Percentiles rank a stretch among this genome's conserved stretches.
Evolutionary conservation across 208 protist genomes (phyloP).

Genomic region (Leishmania arabica): DNA sequence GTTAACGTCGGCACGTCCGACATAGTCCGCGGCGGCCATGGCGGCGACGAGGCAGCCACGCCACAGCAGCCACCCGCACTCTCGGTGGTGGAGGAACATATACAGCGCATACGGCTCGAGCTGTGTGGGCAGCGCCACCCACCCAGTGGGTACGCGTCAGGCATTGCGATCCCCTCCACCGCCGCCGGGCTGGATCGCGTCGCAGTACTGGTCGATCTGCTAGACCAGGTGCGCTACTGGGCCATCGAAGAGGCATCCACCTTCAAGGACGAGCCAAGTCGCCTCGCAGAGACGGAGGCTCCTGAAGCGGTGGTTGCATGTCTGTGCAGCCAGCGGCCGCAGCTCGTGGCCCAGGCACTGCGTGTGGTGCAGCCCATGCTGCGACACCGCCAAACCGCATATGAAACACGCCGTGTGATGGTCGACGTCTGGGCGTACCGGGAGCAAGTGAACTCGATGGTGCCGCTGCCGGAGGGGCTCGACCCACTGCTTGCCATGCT

Average conservation of each 20-base stretch:
- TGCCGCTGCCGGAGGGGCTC: not conserved
- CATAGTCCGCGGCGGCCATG: not conserved
- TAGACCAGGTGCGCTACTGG: constrained; percentile 77
- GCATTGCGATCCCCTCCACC: constrained; percentile 20
- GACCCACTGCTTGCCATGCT: constrained; percentile 16
- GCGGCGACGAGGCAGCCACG: not conserved
- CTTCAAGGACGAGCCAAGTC: constrained; percentile 52
- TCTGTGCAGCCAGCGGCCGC: constrained; percentile 43
- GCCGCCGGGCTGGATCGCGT: constrained; percentile 43
- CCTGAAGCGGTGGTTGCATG: constrained; percentile 56
- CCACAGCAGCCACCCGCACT: constrained; percentile 17
- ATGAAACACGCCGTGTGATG: constrained; percentile 46
- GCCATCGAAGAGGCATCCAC: constrained; percentile 65
- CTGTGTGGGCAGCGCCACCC: constrained; percentile 22
- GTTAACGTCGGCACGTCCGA: constrained; percentile 49
- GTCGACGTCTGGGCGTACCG: constrained; percentile 2
- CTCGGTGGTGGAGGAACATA: constrained; percentile 25
- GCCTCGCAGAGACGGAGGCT: constrained; percentile 55
- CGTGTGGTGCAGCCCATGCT: constrained; percentile 46
- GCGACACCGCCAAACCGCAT: constrained; percentile 50
- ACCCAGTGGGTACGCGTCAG: constrained; percentile 14
- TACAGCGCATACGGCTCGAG: constrained; percentile 27
- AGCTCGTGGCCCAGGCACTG: constrained; percentile 47
- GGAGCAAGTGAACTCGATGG: not conserved
- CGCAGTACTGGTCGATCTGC: constrained; percentile 36